These are phyloP conservation scores for Aspergillus fumigatus DNA, from an alignment of 2,329 filamentous ascomycete genomes.

Conservation along the genomic window DNA sequence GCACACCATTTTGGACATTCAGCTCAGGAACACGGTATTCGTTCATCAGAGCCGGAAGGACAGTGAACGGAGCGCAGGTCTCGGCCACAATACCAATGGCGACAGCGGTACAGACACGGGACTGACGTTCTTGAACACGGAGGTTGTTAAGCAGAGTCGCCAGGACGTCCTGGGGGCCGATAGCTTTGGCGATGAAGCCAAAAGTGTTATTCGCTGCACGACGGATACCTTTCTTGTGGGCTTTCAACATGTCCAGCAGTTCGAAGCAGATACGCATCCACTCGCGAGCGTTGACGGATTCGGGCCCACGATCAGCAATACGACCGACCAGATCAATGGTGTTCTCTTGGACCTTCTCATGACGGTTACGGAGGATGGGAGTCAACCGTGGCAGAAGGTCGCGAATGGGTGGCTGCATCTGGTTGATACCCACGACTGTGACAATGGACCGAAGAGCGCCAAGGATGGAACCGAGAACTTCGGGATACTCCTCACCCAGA, in stretches of 20 bases:
- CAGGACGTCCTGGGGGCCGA: slow-evolving; percentile 94
- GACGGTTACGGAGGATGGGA: slow-evolving; percentile 95
- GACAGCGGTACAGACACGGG: slow-evolving; percentile 95
- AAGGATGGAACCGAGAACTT: slow-evolving; percentile 93
- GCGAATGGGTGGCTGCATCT: slow-evolving; percentile 97
- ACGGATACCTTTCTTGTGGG: slow-evolving; percentile 98
- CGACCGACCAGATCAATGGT: slow-evolving; percentile 96
- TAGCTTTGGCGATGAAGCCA: slow-evolving; percentile 98
- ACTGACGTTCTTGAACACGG: slow-evolving; percentile 94
- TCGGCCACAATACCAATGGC: slow-evolving; percentile 98
- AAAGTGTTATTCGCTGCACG: slow-evolving; percentile 99
- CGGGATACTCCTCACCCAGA: slow-evolving; percentile 95
- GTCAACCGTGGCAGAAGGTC: slow-evolving; percentile 92
- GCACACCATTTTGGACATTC: slow-evolving; percentile 96
- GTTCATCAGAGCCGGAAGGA: slow-evolving; percentile 98
- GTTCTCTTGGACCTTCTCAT: slow-evolving; percentile 99
- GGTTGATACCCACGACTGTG: slow-evolving; percentile 93
- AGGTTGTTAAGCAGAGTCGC: slow-evolving; percentile 95
- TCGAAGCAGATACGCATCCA: slow-evolving; percentile 99
- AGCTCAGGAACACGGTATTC: slow-evolving; percentile 97
- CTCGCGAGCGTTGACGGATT: slow-evolving; percentile 93
- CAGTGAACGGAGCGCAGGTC: slow-evolving; percentile 96
- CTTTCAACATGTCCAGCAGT: slow-evolving; percentile 97
- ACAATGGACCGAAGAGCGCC: slow-evolving; percentile 94
- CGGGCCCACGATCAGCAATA: slow-evolving; percentile 93